These are phyloP conservation scores for Closterium sp. DNA, from an alignment of 139 green algal genomes.

Conservation along the genomic window DNA sequence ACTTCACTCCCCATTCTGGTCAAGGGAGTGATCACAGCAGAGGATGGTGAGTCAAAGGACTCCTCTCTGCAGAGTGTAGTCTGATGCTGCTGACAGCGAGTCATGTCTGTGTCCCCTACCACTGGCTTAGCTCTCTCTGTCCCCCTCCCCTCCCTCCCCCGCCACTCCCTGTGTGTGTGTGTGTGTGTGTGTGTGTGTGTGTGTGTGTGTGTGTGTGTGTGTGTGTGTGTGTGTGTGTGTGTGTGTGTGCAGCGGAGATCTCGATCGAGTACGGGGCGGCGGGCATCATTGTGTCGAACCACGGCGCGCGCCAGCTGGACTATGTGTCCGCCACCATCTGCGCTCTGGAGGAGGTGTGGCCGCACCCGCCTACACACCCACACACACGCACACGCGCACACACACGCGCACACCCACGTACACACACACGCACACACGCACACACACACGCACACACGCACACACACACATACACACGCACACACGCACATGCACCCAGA, in stretches of 20 bases:
- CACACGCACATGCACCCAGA: not conserved
- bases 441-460: too few relatives aligned
- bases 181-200: not conserved
- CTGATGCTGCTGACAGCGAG: not conserved
- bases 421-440: not conserved
- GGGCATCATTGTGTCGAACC: slow-evolving; percentile 74
- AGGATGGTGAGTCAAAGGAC: slow-evolving; percentile 51
- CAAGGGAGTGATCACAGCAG: slow-evolving; percentile 55
- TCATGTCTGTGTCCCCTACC: not conserved
- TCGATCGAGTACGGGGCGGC: slow-evolving; percentile 28
- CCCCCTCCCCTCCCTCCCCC: not conserved
- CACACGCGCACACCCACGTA: not conserved
- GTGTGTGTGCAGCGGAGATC: slow-evolving; percentile 33
- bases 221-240: not conserved
- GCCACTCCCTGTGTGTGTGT: not conserved
- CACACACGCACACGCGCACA: not conserved
- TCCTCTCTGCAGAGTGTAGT: not conserved
- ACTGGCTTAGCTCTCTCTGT: not conserved
- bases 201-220: not conserved
- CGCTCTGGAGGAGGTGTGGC: slow-evolving; percentile 61
- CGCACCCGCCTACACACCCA: not conserved
- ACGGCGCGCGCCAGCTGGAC: slow-evolving; percentile 89
- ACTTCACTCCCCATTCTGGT: slow-evolving; percentile 53
- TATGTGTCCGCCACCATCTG: slow-evolving; percentile 71
- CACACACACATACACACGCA: too few relatives aligned